Base-by-base conservation (phyloP, 805 yeast species). In the Schwanniomyces pseudopolymorphus region DNA sequence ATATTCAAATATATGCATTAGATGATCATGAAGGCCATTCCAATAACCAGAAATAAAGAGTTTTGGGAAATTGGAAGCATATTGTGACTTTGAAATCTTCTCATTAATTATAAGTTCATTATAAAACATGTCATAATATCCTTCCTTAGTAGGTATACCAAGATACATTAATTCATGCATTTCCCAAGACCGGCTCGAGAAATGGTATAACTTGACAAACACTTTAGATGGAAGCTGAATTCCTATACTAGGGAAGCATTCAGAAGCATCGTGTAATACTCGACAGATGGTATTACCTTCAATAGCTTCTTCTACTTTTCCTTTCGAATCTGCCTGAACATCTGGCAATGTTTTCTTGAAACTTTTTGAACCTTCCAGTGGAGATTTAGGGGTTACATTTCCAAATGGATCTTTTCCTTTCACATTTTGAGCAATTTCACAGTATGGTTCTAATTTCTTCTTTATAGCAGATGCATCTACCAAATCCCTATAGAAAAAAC, bases 1-100 rank as follows among this genome's bases (percentile, higher is more conserved):
- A n/a, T 40, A 28, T 40, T 40, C 43, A 40, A 40, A 40, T 40
- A 40, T 40, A 40, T 40, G 43, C 37, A 40, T 19, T 31, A 24
- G 43, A 19, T 40, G 43, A 16, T 20, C 26, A 9, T 36, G 6
- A 17, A 40, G 25, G 9, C 36, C 43, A 27, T 27, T 40, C 37
- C 37, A 28, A 20, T 27, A 40, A 28, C 36, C 43, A 27, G 43
- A 40, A 5, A 17, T 16, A 19, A 40, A 14, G 37, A 40, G 17
- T 37, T 28, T 40, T 28, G 43, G 36, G 16, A 40, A 40, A 40
- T 40, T 28, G 9, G 43, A 40, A 20, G 43, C 43, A 40, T 25
- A 27, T n/a, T 28, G 25, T 17, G 43, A 40, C 2, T 27, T 40
- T 16, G 43, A 19, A 27, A 27, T 28, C 20, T 19, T 40, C 27